Percentiles rank a stretch among this genome's conserved stretches.
Evolutionary conservation across 1,139 yeast genomes (phyloP).

Genomic region (Geotrichum klebahnii): DNA sequence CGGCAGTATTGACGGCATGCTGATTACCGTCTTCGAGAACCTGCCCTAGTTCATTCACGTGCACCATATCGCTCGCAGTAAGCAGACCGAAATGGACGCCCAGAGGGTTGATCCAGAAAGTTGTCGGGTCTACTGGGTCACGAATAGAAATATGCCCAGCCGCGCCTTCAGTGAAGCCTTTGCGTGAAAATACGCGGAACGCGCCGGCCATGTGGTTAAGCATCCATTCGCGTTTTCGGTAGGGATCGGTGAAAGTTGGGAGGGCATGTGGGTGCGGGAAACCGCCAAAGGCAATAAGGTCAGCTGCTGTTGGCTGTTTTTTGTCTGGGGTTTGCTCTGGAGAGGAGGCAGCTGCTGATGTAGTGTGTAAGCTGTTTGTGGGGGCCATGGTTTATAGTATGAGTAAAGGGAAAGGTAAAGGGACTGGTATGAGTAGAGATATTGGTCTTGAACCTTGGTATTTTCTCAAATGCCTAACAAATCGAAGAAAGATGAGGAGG

Average conservation of each 20-base stretch:
- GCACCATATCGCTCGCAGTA: conserved; percentile 70
- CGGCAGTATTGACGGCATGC: conserved; percentile 68
- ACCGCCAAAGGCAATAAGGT: conserved; percentile 21
- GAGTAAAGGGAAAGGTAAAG: too few relatives aligned
- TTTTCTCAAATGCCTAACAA: too few relatives aligned
- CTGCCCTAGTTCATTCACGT: conserved; percentile 67
- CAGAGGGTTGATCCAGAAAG: conserved; percentile 78
- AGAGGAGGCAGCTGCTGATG: background rate
- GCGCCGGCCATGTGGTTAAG: conserved; percentile 79
- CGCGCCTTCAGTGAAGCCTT: conserved; percentile 68
- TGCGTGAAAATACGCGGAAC: conserved; percentile 70
- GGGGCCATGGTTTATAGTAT: conserved; percentile 7
- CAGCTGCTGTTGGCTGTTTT: conserved; percentile 14
- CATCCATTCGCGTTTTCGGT: conserved; percentile 57
- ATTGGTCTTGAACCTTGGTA: too few relatives aligned
- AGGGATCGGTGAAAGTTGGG: conserved; percentile 52
- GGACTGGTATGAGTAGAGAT: too few relatives aligned
- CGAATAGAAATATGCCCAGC: conserved; percentile 80
- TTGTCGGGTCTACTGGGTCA: conserved; percentile 66
- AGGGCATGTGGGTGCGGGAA: conserved; percentile 32
- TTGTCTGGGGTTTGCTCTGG: too few relatives aligned
- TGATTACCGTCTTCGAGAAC: conserved; percentile 60
- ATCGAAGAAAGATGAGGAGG: too few relatives aligned
- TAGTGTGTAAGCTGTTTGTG: background rate
- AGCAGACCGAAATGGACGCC: conserved; percentile 68